Percentiles rank a stretch among this genome's conserved stretches.
These are phyloP conservation scores for Termitomyces sp. DNA, from an alignment of 768 basidiomycete genomes.

Conservation along the genomic window DNA sequence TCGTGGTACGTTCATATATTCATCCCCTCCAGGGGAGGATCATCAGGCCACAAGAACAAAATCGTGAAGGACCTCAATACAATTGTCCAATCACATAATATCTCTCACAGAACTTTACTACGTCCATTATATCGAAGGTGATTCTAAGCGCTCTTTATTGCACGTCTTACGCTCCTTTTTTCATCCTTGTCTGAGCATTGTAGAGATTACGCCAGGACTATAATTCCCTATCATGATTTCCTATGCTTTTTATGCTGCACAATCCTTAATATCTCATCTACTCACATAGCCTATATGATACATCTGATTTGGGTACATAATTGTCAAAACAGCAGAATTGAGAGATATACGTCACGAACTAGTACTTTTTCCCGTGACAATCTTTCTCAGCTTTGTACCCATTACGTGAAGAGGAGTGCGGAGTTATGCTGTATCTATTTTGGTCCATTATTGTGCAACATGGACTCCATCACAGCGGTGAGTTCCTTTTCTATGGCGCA, in stretches of 20 bases:
- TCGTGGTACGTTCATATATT: slow-evolving; percentile 38
- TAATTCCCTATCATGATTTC: neutral
- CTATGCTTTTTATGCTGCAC: neutral
- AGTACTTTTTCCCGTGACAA: too few species aligned
- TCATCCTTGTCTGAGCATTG: neutral
- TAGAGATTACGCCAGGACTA: neutral
- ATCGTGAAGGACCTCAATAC: slow-evolving; percentile 7
- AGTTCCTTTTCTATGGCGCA: too few species aligned
- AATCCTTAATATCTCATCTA: neutral
- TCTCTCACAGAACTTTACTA: slow-evolving; percentile 13
- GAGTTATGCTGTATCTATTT: too few species aligned
- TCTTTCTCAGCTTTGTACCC: too few species aligned
- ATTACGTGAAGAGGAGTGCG: too few species aligned
- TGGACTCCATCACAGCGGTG: too few species aligned
- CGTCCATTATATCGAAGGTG: slow-evolving; percentile 8
- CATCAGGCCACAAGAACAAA: slow-evolving; percentile 14
- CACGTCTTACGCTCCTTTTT: slow-evolving; percentile 4
- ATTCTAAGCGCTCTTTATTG: slow-evolving; percentile 8
- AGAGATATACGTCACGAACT: neutral
- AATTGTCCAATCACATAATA: slow-evolving; percentile 2
- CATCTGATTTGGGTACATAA: neutral
- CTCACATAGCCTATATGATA: neutral
- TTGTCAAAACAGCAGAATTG: neutral
- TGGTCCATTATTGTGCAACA: too few species aligned
- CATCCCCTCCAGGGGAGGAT: slow-evolving; percentile 17